A percentile compares a stretch with the other conserved stretches of the same genome.
Evolutionary conservation across 2,329 filamentous ascomycete species (phyloP).

Genomic region (Pestalotiopsis sp.): DNA sequence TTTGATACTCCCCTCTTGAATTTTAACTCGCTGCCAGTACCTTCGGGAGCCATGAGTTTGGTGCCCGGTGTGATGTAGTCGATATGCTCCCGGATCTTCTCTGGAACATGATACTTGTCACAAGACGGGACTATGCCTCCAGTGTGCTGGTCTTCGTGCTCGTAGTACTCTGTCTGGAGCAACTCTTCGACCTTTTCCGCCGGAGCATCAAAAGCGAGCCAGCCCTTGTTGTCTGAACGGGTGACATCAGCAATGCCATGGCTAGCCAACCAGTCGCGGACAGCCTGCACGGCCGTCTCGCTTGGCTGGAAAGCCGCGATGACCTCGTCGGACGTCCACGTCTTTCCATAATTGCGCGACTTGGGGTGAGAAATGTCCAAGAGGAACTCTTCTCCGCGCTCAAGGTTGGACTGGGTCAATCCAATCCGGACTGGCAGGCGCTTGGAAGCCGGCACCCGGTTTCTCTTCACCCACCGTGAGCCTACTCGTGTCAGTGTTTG

Average conservation of each 20-base stretch:
- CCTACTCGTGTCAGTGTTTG: background rate
- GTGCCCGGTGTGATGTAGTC: slow-evolving; percentile 53
- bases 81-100: slow-evolving; percentile 42
- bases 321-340: slow-evolving; percentile 16
- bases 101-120: slow-evolving; percentile 43
- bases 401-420: slow-evolving; percentile 12
- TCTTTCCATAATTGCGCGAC: slow-evolving; percentile 15
- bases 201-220: slow-evolving; percentile 33
- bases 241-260: slow-evolving; percentile 14
- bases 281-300: slow-evolving; percentile 25
- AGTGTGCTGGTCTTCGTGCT: slow-evolving; percentile 28
- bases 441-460: slow-evolving; percentile 7
- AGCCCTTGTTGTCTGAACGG: slow-evolving; percentile 25
- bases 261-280: slow-evolving; percentile 15
- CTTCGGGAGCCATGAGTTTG: slow-evolving; percentile 33
- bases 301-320: slow-evolving; percentile 18
- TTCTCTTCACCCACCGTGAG: slow-evolving; percentile 4
- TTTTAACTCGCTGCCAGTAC: slow-evolving; percentile 14
- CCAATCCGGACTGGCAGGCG: slow-evolving; percentile 11
- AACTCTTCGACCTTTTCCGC: slow-evolving; percentile 30
- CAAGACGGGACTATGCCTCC: slow-evolving; percentile 30
- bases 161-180: slow-evolving; percentile 32
- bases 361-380: slow-evolving; percentile 15
- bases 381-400: slow-evolving; percentile 13
- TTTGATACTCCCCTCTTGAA: slow-evolving; percentile 5